These are phyloP conservation scores for Globisporangium polare DNA, from an alignment of 352 stramenopile genomes.

Conservation along the genomic window DNA sequence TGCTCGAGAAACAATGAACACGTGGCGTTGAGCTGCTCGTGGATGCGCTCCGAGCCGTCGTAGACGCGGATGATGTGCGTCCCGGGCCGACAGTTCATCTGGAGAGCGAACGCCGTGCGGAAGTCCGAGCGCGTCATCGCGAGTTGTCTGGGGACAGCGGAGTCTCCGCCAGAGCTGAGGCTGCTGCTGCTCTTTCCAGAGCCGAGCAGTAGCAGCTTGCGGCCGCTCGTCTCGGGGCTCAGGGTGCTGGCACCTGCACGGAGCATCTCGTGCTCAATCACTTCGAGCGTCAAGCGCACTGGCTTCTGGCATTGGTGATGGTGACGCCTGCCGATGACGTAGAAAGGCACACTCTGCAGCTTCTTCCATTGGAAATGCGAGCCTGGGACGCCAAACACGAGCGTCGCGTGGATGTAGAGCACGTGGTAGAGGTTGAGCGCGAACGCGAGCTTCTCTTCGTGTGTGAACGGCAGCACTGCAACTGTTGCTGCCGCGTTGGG, in stretches of 20 bases:
- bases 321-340: constrained; percentile 26
- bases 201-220: constrained; percentile 20
- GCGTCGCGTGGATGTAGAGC: constrained; percentile 81
- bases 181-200: constrained; percentile 38
- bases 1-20: constrained; percentile 39
- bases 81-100: constrained; percentile 53
- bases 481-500: background rate
- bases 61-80: constrained; percentile 67
- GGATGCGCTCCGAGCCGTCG: constrained; percentile 30
- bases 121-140: constrained; percentile 52
- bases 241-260: constrained; percentile 24
- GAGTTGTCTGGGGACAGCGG: constrained; percentile 28
- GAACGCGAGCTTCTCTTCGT: constrained; percentile 59
- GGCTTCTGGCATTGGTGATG: background rate
- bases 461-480: constrained; percentile 11
- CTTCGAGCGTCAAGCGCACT: constrained; percentile 56
- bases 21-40: constrained; percentile 71
- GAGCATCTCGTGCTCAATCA: constrained; percentile 87
- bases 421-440: constrained; percentile 90
- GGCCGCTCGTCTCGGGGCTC: constrained; percentile 7
- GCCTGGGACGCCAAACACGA: constrained; percentile 48
- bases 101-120: constrained; percentile 82
- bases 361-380: constrained; percentile 76
- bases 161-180: constrained; percentile 1
- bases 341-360: constrained; percentile 50